phyloP scores from a whole-genome alignment of 2,329 filamentous ascomycete genomes.

The Cladophialophora immunda region DNA sequence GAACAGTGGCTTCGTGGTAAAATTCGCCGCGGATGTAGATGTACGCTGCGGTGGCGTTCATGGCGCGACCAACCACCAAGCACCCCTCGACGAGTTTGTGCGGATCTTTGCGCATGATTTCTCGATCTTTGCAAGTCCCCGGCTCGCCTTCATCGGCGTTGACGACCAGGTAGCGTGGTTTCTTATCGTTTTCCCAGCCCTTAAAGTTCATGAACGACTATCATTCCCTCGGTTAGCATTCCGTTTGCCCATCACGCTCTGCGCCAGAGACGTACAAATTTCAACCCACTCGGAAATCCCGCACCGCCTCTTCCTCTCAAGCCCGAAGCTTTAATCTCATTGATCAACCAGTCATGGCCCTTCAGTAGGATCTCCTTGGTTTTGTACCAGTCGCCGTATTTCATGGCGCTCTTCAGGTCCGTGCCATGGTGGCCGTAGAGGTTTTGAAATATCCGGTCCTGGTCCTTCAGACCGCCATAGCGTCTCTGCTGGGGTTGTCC shows the following conservation, averaged over 20 bases:
- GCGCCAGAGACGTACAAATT: conserved; percentile 78
- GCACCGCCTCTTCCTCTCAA: conserved; percentile 95
- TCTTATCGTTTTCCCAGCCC: conserved; percentile 97
- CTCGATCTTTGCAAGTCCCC: conserved; percentile 98
- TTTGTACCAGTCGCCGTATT: conserved; percentile 99
- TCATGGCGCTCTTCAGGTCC: conserved; percentile 92
- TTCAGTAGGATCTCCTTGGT: conserved; percentile 98
- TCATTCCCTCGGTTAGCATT: conserved; percentile 2
- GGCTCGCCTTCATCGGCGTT: conserved; percentile 99
- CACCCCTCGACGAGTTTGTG: conserved; percentile 99
- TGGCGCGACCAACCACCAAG: conserved; percentile 91
- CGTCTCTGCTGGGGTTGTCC: conserved; percentile 71
- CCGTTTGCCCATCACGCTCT: not conserved
- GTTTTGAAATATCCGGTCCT: conserved; percentile 99
- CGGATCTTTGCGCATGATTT: conserved; percentile 99
- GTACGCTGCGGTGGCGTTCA: conserved; percentile 98
- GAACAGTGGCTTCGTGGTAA: conserved; percentile 90
- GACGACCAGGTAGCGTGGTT: conserved; percentile 95
- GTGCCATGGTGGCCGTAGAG: conserved; percentile 92
- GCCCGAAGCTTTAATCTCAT: conserved; percentile 95
- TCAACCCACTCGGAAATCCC: conserved; percentile 96
- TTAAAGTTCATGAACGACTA: conserved; percentile 99
- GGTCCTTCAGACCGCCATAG: conserved; percentile 89
- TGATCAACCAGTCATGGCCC: conserved; percentile 98
- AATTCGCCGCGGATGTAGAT: conserved; percentile 99